A percentile compares a stretch with the other conserved stretches of the same genome.
Evolutionary conservation across 2,329 filamentous ascomycete species (phyloP).

Genomic region (Penicillium verrucosum): DNA sequence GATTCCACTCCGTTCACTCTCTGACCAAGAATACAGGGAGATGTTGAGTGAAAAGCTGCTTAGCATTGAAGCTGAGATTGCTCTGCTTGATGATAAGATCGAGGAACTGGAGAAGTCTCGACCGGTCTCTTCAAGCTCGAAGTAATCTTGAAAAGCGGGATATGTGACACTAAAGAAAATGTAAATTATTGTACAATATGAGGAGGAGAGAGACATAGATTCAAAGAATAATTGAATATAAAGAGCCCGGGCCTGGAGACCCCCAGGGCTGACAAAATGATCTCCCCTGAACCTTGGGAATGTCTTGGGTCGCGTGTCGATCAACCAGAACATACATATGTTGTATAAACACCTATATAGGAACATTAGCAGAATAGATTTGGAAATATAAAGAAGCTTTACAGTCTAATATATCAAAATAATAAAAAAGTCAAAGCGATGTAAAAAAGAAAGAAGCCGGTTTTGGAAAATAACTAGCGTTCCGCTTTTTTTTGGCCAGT

Average conservation of each 20-base stretch:
- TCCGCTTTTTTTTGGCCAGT: constrained; percentile 17
- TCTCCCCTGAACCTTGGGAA: constrained; percentile 6
- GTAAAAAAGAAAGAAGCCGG: constrained; percentile 4
- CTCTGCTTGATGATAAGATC: constrained; percentile 73
- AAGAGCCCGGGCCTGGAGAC: not conserved
- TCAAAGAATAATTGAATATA: not conserved
- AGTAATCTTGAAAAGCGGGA: not conserved
- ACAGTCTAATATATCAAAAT: not conserved
- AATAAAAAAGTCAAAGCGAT: constrained; percentile 1
- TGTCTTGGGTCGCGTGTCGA: constrained; percentile 9
- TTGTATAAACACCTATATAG: not conserved
- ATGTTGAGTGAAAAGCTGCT: constrained; percentile 70
- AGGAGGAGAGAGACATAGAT: not conserved
- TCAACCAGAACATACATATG: constrained; percentile 1
- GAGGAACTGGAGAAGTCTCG: constrained; percentile 45
- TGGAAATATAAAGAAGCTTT: not conserved
- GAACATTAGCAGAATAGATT: not conserved
- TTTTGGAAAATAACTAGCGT: constrained; percentile 14
- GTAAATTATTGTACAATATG: constrained; percentile 7
- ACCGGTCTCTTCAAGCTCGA: constrained; percentile 5
- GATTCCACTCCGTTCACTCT: constrained; percentile 67
- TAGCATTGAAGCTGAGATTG: constrained; percentile 71
- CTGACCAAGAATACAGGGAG: constrained; percentile 68
- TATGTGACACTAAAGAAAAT: not conserved
- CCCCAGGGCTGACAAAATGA: not conserved